Conservation (phyloP, 129 eudicot species). For the Artemisia tridentata region DNA sequence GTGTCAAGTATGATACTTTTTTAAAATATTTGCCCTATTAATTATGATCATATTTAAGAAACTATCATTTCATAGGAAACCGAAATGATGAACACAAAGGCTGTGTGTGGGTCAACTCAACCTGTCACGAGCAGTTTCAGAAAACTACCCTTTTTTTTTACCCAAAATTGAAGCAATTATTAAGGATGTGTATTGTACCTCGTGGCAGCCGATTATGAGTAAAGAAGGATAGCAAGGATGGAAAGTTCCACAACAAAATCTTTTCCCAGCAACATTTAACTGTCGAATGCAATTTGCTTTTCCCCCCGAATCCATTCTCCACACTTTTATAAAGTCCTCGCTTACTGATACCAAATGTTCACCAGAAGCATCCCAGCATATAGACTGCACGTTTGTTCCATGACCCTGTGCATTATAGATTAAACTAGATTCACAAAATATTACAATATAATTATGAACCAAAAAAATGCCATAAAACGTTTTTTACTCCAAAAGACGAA, state of each 20-base stretch:
- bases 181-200: conserved; percentile 37
- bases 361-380: conserved; percentile 62
- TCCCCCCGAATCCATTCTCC: conserved; percentile 58
- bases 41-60: not conserved
- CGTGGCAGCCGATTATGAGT: conserved; percentile 53
- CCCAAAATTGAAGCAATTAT: not conserved
- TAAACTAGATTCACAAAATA: not conserved
- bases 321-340: conserved; percentile 53
- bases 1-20: too few species aligned
- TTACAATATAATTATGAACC: not conserved
- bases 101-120: conserved; percentile 9
- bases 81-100: not conserved
- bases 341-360: conserved; percentile 55
- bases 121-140: too few species aligned
- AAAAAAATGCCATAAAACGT: not conserved
- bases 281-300: conserved; percentile 46
- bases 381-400: conserved; percentile 32
- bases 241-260: conserved; percentile 51
- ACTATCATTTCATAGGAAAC: not conserved
- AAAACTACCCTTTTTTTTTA: not conserved
- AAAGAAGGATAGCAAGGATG: conserved; percentile 53
- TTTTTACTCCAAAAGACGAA: not conserved
- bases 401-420: conserved; percentile 41
- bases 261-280: conserved; percentile 43
- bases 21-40: too few species aligned